Conservation (phyloP, 140 eudicot species). For the Flaveria floridana region DNA sequence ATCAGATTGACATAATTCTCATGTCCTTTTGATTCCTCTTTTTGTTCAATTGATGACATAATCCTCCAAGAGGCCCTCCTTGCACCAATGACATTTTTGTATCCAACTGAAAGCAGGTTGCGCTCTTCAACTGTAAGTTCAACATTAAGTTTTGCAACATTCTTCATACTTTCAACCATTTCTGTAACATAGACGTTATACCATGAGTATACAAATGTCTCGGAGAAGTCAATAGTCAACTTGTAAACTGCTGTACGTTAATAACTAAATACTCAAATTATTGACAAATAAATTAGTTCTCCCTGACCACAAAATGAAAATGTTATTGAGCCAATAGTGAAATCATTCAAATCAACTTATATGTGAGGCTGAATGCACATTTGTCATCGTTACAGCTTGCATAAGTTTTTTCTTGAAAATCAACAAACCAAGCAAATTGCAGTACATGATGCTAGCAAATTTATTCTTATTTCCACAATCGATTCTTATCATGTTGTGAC, state of each 20-base stretch:
- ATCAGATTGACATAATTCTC: slow-evolving; percentile 75
- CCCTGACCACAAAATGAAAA: background rate
- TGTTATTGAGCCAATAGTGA: background rate
- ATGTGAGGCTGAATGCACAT: background rate
- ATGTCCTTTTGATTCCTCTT: slow-evolving; percentile 76
- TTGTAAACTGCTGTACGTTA: background rate
- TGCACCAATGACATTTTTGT: slow-evolving; percentile 84
- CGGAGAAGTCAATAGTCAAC: background rate
- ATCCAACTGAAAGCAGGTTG: slow-evolving; percentile 83
- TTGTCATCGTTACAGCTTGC: background rate
- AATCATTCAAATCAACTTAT: slow-evolving; percentile 15
- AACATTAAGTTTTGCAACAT: slow-evolving; percentile 72
- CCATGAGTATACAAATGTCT: background rate
- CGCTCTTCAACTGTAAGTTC: slow-evolving; percentile 87
- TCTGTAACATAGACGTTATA: slow-evolving; percentile 38
- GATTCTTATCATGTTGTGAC: background rate
- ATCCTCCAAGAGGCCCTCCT: slow-evolving; percentile 92
- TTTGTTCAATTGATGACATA: slow-evolving; percentile 84
- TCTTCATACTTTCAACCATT: slow-evolving; percentile 89
- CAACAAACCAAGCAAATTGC: slow-evolving; percentile 10
- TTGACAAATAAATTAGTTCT: background rate
- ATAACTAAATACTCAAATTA: background rate
- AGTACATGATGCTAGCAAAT: background rate
- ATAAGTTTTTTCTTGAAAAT: background rate
- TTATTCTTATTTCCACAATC: background rate